phyloP scores from a whole-genome alignment of 2,329 filamentous ascomycete species.

The Aspergillus pseudoterreus region DNA sequence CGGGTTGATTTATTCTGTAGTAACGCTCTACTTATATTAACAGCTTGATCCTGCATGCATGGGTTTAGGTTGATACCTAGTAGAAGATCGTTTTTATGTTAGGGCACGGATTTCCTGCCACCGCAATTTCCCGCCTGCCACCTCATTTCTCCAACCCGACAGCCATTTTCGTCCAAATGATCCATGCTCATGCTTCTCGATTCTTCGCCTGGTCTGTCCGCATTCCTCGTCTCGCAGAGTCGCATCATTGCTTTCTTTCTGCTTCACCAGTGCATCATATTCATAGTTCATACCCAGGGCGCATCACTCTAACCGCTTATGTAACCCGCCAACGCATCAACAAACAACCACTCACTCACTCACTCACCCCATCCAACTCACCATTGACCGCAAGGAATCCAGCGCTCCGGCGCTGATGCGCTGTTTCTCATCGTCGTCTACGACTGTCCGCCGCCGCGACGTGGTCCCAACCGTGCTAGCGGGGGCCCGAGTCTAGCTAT shows the following conservation, averaged over 20 bases:
- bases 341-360: not conserved
- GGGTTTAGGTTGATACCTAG: not conserved
- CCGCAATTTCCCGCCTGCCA: conserved; percentile 9
- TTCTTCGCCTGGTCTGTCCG: not conserved
- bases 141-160: conserved; percentile 8
- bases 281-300: no score
- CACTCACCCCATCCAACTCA: not conserved
- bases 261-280: no score
- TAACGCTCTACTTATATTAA: no score
- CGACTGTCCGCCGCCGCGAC: not conserved
- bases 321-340: conserved; percentile 1
- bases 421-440: conserved; percentile 1
- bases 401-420: conserved; percentile 9
- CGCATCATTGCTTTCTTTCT: not conserved
- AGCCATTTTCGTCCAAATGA: not conserved
- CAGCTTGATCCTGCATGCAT: not conserved
- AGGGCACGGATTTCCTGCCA: conserved; percentile 5
- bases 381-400: not conserved
- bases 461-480: not conserved
- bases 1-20: no score
- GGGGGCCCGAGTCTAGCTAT: not conserved
- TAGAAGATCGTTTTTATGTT: not conserved
- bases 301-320: not conserved
- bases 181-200: not conserved
- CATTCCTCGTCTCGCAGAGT: not conserved